Evolutionary conservation across 805 yeast species (phyloP).

Genomic region (Teunomyces atbi): DNA sequence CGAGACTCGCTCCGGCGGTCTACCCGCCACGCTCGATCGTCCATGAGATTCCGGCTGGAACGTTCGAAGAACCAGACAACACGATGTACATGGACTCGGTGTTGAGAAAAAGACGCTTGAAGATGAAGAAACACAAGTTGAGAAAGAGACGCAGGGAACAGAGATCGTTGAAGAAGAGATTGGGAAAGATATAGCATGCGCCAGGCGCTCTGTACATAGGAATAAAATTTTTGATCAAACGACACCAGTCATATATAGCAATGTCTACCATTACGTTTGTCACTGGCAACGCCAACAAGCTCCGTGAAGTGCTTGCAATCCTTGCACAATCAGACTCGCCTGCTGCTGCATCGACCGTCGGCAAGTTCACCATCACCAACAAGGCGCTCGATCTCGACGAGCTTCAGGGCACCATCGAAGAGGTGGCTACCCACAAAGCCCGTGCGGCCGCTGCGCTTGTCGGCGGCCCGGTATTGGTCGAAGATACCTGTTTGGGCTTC

Average conservation of each 20-base stretch:
- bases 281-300: constrained; percentile 87
- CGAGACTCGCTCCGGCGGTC: not conserved
- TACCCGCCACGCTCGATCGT: not conserved
- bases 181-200: constrained; percentile 41
- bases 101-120: constrained; percentile 79
- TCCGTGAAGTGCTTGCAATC: constrained; percentile 79
- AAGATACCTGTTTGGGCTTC: constrained; percentile 89
- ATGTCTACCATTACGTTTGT: constrained; percentile 58
- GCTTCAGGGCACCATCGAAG: constrained; percentile 82
- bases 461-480: constrained; percentile 85
- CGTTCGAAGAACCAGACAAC: constrained; percentile 16
- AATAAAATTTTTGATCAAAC: not conserved
- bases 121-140: constrained; percentile 97
- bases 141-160: constrained; percentile 96
- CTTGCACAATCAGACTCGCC: constrained; percentile 36
- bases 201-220: not conserved
- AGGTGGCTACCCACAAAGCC: constrained; percentile 80
- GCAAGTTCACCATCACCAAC: constrained; percentile 55
- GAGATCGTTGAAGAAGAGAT: constrained; percentile 73
- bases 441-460: constrained; percentile 62
- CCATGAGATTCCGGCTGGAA: constrained; percentile 2
- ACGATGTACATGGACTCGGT: constrained; percentile 62
- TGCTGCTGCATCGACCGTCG: constrained; percentile 18
- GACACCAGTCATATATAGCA: not conserved
- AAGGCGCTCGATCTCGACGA: constrained; percentile 80